Base-by-base conservation (phyloP, 148 eudicot species). In the Rhododendron molle region DNA sequence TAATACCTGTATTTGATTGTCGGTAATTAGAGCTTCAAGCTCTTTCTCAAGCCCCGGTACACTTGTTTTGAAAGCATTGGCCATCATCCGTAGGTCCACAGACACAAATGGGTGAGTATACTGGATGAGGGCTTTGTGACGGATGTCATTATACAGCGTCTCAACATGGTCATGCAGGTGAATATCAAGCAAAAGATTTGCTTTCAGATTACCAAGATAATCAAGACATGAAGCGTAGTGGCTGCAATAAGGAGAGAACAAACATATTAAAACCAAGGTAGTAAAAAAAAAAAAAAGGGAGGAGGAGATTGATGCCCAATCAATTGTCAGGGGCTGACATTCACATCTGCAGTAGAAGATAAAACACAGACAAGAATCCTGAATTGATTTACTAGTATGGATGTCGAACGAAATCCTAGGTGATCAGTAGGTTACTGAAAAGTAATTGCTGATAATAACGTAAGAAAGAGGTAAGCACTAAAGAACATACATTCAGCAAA, bases 161-260 rank as follows among this genome's bases (percentile, higher is more conserved):
- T 92, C 98, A 15, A 97, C 95, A 88, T 97, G 99, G 85, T 95
- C 98, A 44, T 97, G 98, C 89, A 97, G 83, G 89, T 95, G 99
- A 83, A 97, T 92, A 88, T 97, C 99, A 28, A 97, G 93, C 88
- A 95, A 74, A 77, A 97, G 90, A 85, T 95, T 95, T 72, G 95
- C 93, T 90, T 94, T 95, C 8, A 95, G 93, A 85, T 92, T 97
- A 84, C 91, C 98, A 78, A 97, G 91, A 83, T 97, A 95, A 43
- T 93, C 94, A 38, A 97, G 93, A 90, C 99, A 97, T 54, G 98
- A 93, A 44, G 99, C 99, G 86, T 95, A 97, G 80, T 90, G 98
- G 81, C 99, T 97, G 98, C 89, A 91, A 34, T 9, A 5, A 49
- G 82, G 32, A 1, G 15, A 81, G 23, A 56, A 43, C n/a, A 69